phyloP scores from a whole-genome alignment of 176 grass and related monocot genomes.

The Pontederia crassipes region DNA sequence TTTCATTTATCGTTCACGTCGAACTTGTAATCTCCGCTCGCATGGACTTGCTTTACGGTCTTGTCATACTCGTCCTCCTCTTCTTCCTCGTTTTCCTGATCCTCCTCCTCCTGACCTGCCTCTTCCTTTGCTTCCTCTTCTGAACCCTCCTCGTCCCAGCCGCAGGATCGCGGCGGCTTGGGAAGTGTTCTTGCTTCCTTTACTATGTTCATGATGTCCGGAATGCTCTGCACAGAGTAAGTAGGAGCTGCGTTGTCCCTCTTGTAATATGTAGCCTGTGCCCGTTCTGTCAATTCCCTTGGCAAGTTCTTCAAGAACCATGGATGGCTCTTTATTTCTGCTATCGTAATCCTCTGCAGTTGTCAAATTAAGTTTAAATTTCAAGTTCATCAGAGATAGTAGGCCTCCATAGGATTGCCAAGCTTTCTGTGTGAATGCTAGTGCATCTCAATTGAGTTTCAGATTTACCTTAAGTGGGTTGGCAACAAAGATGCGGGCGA shows the following conservation, averaged over 20 bases:
- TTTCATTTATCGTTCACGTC: neutral
- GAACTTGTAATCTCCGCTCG: constrained; percentile 51
- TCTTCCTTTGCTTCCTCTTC: constrained; percentile 53
- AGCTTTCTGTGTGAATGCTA: too few relatives aligned
- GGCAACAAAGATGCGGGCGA: constrained; percentile 65
- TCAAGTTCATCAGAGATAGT: too few relatives aligned
- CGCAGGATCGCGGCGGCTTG: constrained; percentile 43
- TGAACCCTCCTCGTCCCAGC: constrained; percentile 36
- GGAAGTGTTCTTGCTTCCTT: constrained; percentile 62
- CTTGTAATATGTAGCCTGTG: constrained; percentile 66
- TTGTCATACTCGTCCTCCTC: constrained; percentile 55
- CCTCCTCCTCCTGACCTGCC: constrained; percentile 1
- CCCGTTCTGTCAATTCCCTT: constrained; percentile 67
- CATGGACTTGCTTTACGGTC: constrained; percentile 70
- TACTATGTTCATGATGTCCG: constrained; percentile 78
- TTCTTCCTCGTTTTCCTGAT: constrained; percentile 13
- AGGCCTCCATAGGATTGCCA: too few relatives aligned
- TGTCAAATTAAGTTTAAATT: too few relatives aligned
- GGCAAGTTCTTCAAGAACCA: constrained; percentile 98
- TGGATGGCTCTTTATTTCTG: constrained; percentile 87
- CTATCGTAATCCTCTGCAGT: constrained; percentile 82
- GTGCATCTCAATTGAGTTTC: too few relatives aligned
- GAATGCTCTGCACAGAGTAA: constrained; percentile 58
- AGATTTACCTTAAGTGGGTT: constrained; percentile 56
- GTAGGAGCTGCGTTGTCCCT: constrained; percentile 62